Conservation (phyloP, 202 grass and related monocot genomes). For the Digitaria exilis region DNA sequence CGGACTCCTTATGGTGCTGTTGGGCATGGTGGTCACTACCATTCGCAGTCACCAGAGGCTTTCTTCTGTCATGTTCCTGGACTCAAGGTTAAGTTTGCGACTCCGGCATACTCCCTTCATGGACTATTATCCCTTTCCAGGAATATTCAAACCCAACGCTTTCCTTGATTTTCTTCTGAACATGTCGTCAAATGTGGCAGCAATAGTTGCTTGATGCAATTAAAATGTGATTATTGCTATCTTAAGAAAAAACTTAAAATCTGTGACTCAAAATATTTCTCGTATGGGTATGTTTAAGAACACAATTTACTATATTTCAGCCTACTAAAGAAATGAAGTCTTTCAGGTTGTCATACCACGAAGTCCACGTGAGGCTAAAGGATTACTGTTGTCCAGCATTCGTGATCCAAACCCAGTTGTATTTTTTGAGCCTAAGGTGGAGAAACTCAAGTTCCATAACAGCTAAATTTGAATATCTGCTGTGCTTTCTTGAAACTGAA, state of each 20-base stretch:
- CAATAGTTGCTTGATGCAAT: neutral
- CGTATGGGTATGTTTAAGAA: neutral
- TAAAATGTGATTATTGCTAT: neutral
- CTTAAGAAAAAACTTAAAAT: neutral
- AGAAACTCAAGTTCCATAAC: neutral
- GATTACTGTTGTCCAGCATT: slow-evolving; percentile 84
- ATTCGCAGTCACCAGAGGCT: slow-evolving; percentile 96
- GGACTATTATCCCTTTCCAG: neutral
- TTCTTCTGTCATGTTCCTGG: slow-evolving; percentile 99
- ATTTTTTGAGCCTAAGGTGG: slow-evolving; percentile 97
- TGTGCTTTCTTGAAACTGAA: neutral
- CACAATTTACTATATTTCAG: neutral
- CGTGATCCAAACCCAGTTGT: slow-evolving; percentile 88
- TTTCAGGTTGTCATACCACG: slow-evolving; percentile 94
- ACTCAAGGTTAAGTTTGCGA: slow-evolving; percentile 63
- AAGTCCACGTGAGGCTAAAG: slow-evolving; percentile 89
- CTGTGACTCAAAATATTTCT: slow-evolving; percentile 8
- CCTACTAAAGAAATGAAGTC: neutral
- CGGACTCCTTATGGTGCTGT: slow-evolving; percentile 95
- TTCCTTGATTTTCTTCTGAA: slow-evolving; percentile 7
- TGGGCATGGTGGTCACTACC: slow-evolving; percentile 97
- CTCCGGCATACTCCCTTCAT: neutral
- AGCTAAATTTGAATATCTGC: neutral
- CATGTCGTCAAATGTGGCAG: neutral
- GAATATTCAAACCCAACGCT: neutral